Percentiles rank a stretch among this genome's conserved stretches.
phyloP scores from a whole-genome alignment of 805 yeast species.

The Wickerhamiella lipophila region DNA sequence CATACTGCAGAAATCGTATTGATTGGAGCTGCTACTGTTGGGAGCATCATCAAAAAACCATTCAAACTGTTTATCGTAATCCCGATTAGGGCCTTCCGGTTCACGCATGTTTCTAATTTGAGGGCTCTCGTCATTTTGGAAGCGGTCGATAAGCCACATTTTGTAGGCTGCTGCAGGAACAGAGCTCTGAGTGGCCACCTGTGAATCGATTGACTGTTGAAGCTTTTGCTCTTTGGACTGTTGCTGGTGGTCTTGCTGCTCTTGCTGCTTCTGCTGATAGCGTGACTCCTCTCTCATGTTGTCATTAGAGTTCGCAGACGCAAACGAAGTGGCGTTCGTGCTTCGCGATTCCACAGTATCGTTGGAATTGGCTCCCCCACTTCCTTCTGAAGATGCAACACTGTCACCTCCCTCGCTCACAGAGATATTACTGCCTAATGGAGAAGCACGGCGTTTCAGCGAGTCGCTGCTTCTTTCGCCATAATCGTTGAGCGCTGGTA shows the following conservation, averaged over 20 bases:
- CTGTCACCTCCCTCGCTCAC: background rate
- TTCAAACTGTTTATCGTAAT: slow-evolving; percentile 15
- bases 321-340: background rate
- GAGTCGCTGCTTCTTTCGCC: background rate
- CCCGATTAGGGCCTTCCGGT: background rate
- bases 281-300: background rate
- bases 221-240: background rate
- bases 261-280: background rate
- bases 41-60: slow-evolving; percentile 25
- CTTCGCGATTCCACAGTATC: background rate
- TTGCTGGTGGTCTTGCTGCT: background rate
- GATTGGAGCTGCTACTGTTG: slow-evolving; percentile 17
- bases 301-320: background rate
- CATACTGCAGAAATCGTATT: slow-evolving; percentile 23
- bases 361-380: background rate
- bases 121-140: background rate
- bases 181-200: background rate
- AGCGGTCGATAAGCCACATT: slow-evolving; percentile 7
- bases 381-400: background rate
- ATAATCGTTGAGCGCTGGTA: background rate
- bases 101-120: background rate
- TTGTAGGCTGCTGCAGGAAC: slow-evolving; percentile 1
- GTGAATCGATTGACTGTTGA: background rate
- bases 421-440: background rate
- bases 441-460: background rate